phyloP scores from a whole-genome alignment of 768 basidiomycete genomes.

The Podaxis carcinomalis region DNA sequence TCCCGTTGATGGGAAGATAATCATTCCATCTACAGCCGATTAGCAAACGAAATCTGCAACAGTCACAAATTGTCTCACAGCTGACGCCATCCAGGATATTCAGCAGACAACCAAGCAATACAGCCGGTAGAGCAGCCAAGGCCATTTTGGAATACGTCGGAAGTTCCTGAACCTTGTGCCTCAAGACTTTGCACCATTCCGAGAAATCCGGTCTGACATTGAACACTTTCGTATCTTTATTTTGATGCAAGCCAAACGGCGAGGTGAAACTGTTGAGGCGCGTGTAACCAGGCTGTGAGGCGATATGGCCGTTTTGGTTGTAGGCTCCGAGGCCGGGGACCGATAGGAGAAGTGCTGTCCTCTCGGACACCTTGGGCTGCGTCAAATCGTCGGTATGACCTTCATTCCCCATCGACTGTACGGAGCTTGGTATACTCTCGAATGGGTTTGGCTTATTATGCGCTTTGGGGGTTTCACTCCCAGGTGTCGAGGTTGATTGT shows the following conservation, averaged over 20 bases:
- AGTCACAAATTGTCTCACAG: conserved; percentile 44
- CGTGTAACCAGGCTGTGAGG: not conserved
- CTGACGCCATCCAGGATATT: conserved; percentile 94
- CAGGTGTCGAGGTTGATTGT: conserved; percentile 9
- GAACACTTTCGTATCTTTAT: not conserved
- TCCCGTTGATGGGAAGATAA: conserved; percentile 84
- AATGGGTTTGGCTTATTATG: not conserved
- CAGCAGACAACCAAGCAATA: conserved; percentile 76
- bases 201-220: not conserved
- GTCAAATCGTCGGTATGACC: not conserved
- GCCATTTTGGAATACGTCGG: conserved; percentile 25
- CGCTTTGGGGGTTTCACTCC: not conserved
- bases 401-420: conserved; percentile 4
- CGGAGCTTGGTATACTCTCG: not conserved
- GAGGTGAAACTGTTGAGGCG: not conserved
- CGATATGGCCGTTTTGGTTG: not conserved
- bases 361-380: not conserved
- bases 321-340: not conserved
- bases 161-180: conserved; percentile 7
- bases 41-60: not conserved
- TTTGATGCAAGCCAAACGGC: not conserved
- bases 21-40: conserved; percentile 75
- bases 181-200: conserved; percentile 8
- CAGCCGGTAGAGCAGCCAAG: conserved; percentile 66
- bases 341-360: conserved; percentile 2